A percentile compares a stretch with the other conserved stretches of the same genome.
Conservation (phyloP, 1,284 basidiomycete genomes). For the Ceratobasidium sp. region DNA sequence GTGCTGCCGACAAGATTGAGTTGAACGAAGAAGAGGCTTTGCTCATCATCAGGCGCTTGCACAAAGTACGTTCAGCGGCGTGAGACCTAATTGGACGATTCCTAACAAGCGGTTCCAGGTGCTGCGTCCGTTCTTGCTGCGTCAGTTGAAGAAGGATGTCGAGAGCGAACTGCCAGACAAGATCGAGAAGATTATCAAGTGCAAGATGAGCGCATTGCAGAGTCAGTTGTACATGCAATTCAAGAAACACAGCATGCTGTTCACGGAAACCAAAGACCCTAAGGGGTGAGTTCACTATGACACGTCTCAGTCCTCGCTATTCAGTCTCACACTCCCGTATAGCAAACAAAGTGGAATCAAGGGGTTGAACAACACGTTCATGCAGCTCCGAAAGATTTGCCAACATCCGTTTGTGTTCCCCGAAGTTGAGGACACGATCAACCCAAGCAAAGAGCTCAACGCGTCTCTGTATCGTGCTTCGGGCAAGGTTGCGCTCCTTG, state of each 20-base stretch:
- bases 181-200: slow-evolving; percentile 99
- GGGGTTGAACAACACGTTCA: slow-evolving; percentile 96
- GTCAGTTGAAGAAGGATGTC: slow-evolving; percentile 98
- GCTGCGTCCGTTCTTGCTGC: slow-evolving; percentile 94
- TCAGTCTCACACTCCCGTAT: slow-evolving; percentile 22
- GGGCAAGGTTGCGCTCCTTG: slow-evolving; percentile 97
- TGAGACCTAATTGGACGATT: slow-evolving; percentile 99
- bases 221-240: slow-evolving; percentile 97
- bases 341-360: slow-evolving; percentile 84
- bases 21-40: slow-evolving; percentile 99
- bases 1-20: slow-evolving; percentile 97
- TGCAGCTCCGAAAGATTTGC: slow-evolving; percentile 99
- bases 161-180: slow-evolving; percentile 98
- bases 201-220: slow-evolving; percentile 96
- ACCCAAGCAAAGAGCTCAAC: slow-evolving; percentile 83
- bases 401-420: slow-evolving; percentile 98
- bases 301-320: background rate
- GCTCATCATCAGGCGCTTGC: slow-evolving; percentile 96
- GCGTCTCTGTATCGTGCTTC: slow-evolving; percentile 89
- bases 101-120: slow-evolving; percentile 93
- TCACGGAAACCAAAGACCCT: slow-evolving; percentile 85
- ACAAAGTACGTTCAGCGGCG: slow-evolving; percentile 96
- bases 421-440: slow-evolving; percentile 93
- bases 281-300: slow-evolving; percentile 69
- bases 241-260: slow-evolving; percentile 93